Evolutionary conservation across 106 monocot species (phyloP), one percentile per base, ranked within the genome.

Genomic region (Apostasia ramifera): DNA sequence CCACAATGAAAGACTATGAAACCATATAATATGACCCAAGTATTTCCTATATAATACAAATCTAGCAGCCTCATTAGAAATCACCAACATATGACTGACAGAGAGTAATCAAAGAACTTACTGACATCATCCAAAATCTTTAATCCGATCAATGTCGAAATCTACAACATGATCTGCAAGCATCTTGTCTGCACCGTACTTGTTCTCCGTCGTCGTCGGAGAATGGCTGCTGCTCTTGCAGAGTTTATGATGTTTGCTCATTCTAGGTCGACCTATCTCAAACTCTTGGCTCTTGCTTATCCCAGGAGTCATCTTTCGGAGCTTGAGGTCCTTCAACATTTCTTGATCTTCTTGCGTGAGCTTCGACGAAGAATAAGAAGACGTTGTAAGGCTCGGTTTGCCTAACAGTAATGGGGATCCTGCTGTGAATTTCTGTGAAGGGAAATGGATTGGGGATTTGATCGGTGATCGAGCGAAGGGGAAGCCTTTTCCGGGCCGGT

Each of bases 271-370:
- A 9, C 56, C 48, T 5, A 44, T 56, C 15, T 42, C 43, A 49
- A 60, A 66, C 50, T 69, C 81, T 26, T 68, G 73, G 59, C 94
- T 91, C 70, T 81, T 91, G 76, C 94, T 91, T 69, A 88, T 81
- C 13, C 78, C 76, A 2, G 81, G 71, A 3, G 68, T 68, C 8
- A 38, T 48, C 46, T 66, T 75, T 47, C n/a, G 63, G 46, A 53
- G 70, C 40, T 69, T 60, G 37, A 83, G 42, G 8, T 40, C 13
- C 40, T 81, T 74, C 37, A 95, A 55, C 78, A 88, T 57, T 26
- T 82, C 71, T 65, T 66, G 76, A 40, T 95, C 95, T 63, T 82
- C 91, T 55, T 74, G 50, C 0, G 88, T 92, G 4, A 92, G 61
- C 39, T 6, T 2, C 37, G 65, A 65, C 8, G 65, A 6, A 6